Conservation (phyloP, 2,329 filamentous ascomycete species). For the Cercospora brassicicola region DNA sequence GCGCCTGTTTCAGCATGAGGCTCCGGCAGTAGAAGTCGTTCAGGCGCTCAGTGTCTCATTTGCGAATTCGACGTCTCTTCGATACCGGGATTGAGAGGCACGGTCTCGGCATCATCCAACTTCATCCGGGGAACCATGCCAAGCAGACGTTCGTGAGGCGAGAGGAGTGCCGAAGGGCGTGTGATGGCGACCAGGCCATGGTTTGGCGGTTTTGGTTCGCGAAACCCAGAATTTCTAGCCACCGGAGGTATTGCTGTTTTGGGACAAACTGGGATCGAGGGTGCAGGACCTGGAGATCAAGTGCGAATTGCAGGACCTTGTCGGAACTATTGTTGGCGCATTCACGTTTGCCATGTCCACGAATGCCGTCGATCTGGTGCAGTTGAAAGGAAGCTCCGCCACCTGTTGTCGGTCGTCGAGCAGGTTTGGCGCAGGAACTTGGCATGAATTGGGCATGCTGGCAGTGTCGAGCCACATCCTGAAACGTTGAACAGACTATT, state of each 20-base stretch:
- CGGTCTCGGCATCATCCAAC: neutral
- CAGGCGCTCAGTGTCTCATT: neutral
- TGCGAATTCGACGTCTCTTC: neutral
- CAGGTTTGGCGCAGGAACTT: neutral
- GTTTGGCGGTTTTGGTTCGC: constrained; percentile 14
- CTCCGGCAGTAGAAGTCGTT: neutral
- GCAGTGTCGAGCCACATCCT: neutral
- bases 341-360: neutral
- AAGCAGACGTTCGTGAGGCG: constrained; percentile 10
- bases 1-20: neutral
- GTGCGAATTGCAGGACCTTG: constrained; percentile 16
- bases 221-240: constrained; percentile 12
- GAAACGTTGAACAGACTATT: neutral
- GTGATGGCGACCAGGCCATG: constrained; percentile 5
- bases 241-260: constrained; percentile 23
- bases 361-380: neutral
- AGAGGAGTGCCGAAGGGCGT: constrained; percentile 20
- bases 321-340: constrained; percentile 8
- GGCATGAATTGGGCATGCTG: neutral
- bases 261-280: constrained; percentile 10
- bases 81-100: neutral
- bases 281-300: constrained; percentile 13
- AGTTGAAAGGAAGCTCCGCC: neutral
- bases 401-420: neutral
- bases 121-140: constrained; percentile 4